Evolutionary conservation across 768 basidiomycete species (phyloP).

Genomic region (Wakefieldia striispora): DNA sequence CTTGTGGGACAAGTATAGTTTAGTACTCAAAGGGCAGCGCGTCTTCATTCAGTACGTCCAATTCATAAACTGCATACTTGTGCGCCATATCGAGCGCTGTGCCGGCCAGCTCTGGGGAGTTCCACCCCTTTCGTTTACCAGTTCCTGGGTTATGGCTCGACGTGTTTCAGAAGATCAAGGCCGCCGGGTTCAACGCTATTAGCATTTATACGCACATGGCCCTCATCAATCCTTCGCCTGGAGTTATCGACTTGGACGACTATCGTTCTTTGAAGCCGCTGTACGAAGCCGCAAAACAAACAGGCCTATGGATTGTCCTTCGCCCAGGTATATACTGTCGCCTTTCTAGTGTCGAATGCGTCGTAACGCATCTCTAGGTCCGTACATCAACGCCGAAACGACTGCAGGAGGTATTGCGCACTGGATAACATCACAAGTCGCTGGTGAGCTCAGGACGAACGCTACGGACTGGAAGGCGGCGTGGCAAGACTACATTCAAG

Average conservation of each 20-base stretch:
- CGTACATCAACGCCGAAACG: slow-evolving; percentile 76
- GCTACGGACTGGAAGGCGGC: slow-evolving; percentile 66
- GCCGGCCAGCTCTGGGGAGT: slow-evolving; percentile 69
- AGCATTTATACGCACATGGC: slow-evolving; percentile 84
- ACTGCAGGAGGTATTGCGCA: slow-evolving; percentile 71
- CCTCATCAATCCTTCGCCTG: slow-evolving; percentile 69
- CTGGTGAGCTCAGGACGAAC: slow-evolving; percentile 65
- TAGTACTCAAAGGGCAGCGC: slow-evolving; percentile 66
- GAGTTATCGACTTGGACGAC: slow-evolving; percentile 68
- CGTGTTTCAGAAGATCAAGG: slow-evolving; percentile 78
- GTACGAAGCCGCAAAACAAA: slow-evolving; percentile 68
- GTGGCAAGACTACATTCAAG: slow-evolving; percentile 72
- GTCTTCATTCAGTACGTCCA: slow-evolving; percentile 65
- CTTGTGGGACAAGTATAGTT: slow-evolving; percentile 68
- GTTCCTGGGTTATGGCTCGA: slow-evolving; percentile 81
- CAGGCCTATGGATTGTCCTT: slow-evolving; percentile 76
- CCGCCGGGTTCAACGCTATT: slow-evolving; percentile 74
- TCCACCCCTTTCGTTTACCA: slow-evolving; percentile 80
- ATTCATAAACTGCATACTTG: background rate
- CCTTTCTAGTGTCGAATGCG: background rate
- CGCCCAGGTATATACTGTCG: slow-evolving; percentile 60
- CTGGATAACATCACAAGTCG: slow-evolving; percentile 69
- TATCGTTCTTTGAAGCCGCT: slow-evolving; percentile 69
- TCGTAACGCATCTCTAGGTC: slow-evolving; percentile 19
- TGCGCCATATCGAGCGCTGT: background rate